Percentiles rank a stretch among this genome's conserved stretches.
These are phyloP conservation scores for Malassezia obtusa DNA, from an alignment of 1,284 basidiomycete genomes.

Conservation along the genomic window DNA sequence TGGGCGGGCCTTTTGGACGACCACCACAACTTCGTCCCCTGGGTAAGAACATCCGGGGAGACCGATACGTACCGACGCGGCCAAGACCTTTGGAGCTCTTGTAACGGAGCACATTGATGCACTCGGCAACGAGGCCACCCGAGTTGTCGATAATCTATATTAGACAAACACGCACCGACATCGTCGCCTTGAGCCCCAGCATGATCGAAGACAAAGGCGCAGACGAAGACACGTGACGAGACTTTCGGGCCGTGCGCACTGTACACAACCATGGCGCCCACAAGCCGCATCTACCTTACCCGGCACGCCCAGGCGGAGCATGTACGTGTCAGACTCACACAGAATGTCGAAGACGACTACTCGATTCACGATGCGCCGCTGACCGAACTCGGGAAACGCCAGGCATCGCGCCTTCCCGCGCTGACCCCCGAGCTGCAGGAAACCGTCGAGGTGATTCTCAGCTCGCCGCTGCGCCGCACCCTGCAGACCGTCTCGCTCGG, in stretches of 20 bases:
- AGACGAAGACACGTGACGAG: conserved; percentile 1
- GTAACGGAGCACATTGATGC: conserved; percentile 90
- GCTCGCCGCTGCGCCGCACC: conserved; percentile 38
- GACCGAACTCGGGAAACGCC: conserved; percentile 41
- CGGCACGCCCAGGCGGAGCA: conserved; percentile 40
- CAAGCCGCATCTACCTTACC: conserved; percentile 29
- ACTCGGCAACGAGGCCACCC: conserved; percentile 88
- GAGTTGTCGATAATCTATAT: conserved; percentile 90
- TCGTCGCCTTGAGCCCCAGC: conserved; percentile 47
- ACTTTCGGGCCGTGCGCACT: neutral
- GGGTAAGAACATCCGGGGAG: neutral
- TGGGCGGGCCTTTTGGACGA: conserved; percentile 83
- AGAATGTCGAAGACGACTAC: conserved; percentile 36
- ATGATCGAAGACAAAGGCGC: conserved; percentile 17
- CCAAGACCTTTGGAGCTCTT: conserved; percentile 72
- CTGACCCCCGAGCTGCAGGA: conserved; percentile 28
- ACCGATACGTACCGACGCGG: conserved; percentile 50
- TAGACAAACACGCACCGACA: conserved; percentile 25
- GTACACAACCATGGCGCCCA: conserved; percentile 17
- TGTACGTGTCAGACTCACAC: conserved; percentile 19
- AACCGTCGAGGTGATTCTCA: conserved; percentile 31
- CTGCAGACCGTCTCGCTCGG: conserved; percentile 42
- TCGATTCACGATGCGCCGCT: conserved; percentile 43
- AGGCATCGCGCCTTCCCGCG: conserved; percentile 29
- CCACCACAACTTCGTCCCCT: conserved; percentile 95